phyloP scores from a whole-genome alignment of 2,329 filamentous ascomycete species.

The Diaporthe sp. region DNA sequence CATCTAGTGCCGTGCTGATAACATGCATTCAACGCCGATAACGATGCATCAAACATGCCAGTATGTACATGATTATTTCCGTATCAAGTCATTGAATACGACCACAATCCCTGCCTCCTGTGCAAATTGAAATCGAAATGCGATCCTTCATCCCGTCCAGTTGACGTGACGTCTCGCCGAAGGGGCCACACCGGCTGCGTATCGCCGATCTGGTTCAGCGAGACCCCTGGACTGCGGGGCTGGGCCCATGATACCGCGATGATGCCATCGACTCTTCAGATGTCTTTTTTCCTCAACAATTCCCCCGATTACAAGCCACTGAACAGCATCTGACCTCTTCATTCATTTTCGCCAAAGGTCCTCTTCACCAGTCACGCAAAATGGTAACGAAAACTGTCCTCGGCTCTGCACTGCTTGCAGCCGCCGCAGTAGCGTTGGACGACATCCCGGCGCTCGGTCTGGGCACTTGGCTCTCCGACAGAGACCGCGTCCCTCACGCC shows the following conservation, averaged over 20 bases:
- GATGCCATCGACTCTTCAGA: conserved; percentile 28
- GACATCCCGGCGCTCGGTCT: conserved; percentile 41
- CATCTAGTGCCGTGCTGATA: no score
- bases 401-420: conserved; percentile 26
- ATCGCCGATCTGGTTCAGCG: conserved; percentile 7
- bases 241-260: conserved; percentile 25
- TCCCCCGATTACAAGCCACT: no score
- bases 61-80: not conserved
- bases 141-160: not conserved
- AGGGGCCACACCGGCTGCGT: not conserved
- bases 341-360: not conserved
- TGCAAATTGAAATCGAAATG: not conserved
- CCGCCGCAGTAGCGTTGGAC: conserved; percentile 23
- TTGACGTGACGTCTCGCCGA: not conserved
- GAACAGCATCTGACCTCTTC: not conserved
- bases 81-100: fast-evolving
- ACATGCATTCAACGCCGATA: not conserved
- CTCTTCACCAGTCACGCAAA: not conserved
- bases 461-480: conserved; percentile 42
- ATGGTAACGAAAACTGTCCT: conserved; percentile 30
- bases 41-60: not conserved
- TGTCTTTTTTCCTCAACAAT: not conserved
- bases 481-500: conserved; percentile 39
- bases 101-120: not conserved
- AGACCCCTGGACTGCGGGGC: conserved; percentile 28